phyloP scores from a whole-genome alignment of 805 yeast genomes.

The Candida coleopterorum region DNA sequence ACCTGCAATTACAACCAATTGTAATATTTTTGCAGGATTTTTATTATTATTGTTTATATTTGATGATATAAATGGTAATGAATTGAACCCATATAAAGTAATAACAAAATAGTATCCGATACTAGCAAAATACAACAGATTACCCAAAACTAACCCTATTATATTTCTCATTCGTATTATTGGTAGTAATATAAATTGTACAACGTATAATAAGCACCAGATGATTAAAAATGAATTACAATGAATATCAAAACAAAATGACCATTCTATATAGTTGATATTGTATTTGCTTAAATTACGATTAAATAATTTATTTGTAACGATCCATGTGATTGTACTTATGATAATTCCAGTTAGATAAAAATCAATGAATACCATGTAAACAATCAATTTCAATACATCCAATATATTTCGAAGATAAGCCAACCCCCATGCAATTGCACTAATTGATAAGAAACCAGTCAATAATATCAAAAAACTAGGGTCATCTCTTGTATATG shows the following conservation, averaged over 20 bases:
- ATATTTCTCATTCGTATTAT: constrained; percentile 54
- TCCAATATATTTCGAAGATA: constrained; percentile 62
- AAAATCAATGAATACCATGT: constrained; percentile 85
- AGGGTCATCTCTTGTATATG: constrained; percentile 91
- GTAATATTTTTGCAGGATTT: constrained; percentile 42
- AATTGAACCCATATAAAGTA: constrained; percentile 79
- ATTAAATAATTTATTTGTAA: constrained; percentile 62
- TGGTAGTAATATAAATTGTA: constrained; percentile 75
- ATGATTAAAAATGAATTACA: constrained; percentile 83
- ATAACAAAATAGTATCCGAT: constrained; percentile 71
- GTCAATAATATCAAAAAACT: constrained; percentile 73
- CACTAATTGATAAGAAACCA: constrained; percentile 63
- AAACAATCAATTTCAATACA: constrained; percentile 60
- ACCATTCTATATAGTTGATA: constrained; percentile 69
- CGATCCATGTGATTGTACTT: constrained; percentile 69
- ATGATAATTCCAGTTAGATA: constrained; percentile 62
- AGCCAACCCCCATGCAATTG: constrained; percentile 86
- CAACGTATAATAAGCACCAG: constrained; percentile 69
- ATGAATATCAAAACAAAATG: constrained; percentile 90
- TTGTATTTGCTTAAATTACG: constrained; percentile 15
- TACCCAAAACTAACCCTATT: constrained; percentile 68
- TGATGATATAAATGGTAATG: constrained; percentile 31
- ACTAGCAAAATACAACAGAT: constrained; percentile 70
- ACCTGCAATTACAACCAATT: constrained; percentile 56
- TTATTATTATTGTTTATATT: constrained; percentile 1